Conservation (phyloP, 208 protist species). For the Hexamita inflata region DNA sequence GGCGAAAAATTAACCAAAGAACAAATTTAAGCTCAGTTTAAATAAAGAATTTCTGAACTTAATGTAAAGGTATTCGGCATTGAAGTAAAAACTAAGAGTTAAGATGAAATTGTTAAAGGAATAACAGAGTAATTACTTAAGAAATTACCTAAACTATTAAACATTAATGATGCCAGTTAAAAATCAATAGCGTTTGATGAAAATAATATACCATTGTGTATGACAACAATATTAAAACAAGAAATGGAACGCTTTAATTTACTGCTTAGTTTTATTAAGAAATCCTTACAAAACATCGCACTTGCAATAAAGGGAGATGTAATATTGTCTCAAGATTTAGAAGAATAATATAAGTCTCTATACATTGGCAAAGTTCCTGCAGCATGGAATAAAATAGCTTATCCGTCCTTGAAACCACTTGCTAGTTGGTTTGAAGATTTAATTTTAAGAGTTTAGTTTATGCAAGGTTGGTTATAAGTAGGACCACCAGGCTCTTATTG, state of each 20-base stretch:
- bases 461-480: constrained; percentile 70
- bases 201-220: not conserved
- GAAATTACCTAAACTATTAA: not conserved
- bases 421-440: constrained; percentile 77
- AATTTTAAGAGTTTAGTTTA: constrained; percentile 66
- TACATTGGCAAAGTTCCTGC: constrained; percentile 76
- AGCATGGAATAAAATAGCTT: constrained; percentile 67
- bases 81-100: constrained; percentile 38
- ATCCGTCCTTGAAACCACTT: constrained; percentile 79
- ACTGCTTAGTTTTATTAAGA: constrained; percentile 65
- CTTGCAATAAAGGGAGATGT: constrained; percentile 81
- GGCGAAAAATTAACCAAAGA: not conserved
- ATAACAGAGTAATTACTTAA: not conserved
- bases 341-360: constrained; percentile 69
- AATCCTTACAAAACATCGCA: constrained; percentile 75
- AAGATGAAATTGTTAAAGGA: not conserved
- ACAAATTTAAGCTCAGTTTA: not conserved
- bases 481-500: constrained; percentile 72
- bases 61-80: constrained; percentile 62
- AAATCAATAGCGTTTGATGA: not conserved
- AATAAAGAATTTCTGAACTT: constrained; percentile 68
- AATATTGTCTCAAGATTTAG: constrained; percentile 83
- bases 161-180: not conserved
- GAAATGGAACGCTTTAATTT: constrained; percentile 86
- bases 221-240: too few relatives aligned